Conservation (phyloP, 352 stramenopile species). For the Pythium apleroticum region DNA sequence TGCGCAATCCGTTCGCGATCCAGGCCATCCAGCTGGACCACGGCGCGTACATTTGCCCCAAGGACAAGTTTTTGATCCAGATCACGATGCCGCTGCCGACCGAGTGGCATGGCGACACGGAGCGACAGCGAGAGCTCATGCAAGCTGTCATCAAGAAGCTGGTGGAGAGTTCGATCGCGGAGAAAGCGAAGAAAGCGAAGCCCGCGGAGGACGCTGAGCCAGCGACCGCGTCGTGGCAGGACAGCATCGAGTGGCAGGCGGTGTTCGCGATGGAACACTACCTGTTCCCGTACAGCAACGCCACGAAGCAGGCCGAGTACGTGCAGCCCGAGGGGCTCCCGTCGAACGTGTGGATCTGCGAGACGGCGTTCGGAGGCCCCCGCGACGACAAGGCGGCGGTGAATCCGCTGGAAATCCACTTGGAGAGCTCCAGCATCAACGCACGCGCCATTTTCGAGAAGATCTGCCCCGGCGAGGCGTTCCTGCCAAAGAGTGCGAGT, state of each 20-base stretch:
- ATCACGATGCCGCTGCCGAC: slow-evolving; percentile 52
- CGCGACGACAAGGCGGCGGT: slow-evolving; percentile 14
- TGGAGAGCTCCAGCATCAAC: slow-evolving; percentile 61
- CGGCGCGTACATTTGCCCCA: slow-evolving; percentile 61
- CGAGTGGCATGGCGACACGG: slow-evolving; percentile 40
- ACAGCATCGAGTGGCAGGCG: slow-evolving; percentile 48
- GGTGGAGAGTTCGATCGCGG: slow-evolving; percentile 23
- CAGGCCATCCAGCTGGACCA: slow-evolving; percentile 75
- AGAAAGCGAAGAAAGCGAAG: slow-evolving; percentile 8
- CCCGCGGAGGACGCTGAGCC: slow-evolving; percentile 1
- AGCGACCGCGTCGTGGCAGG: slow-evolving; percentile 17
- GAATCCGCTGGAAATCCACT: slow-evolving; percentile 54
- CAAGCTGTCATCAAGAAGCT: slow-evolving; percentile 37
- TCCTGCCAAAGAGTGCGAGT: slow-evolving; percentile 61
- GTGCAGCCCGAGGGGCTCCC: slow-evolving; percentile 30
- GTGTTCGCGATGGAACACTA: slow-evolving; percentile 63
- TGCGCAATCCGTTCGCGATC: slow-evolving; percentile 62
- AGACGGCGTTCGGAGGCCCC: slow-evolving; percentile 31
- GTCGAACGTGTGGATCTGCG: slow-evolving; percentile 47
- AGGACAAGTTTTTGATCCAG: slow-evolving; percentile 60
- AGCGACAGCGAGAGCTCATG: slow-evolving; percentile 41
- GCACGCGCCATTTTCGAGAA: slow-evolving; percentile 59
- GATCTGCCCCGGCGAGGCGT: slow-evolving; percentile 59
- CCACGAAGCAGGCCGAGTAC: slow-evolving; percentile 16
- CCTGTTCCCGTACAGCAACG: slow-evolving; percentile 20